Evolutionary conservation across 352 stramenopile species (phyloP), one percentile per base, ranked within the genome.

Genomic region (Pythium scleroteichum): DNA sequence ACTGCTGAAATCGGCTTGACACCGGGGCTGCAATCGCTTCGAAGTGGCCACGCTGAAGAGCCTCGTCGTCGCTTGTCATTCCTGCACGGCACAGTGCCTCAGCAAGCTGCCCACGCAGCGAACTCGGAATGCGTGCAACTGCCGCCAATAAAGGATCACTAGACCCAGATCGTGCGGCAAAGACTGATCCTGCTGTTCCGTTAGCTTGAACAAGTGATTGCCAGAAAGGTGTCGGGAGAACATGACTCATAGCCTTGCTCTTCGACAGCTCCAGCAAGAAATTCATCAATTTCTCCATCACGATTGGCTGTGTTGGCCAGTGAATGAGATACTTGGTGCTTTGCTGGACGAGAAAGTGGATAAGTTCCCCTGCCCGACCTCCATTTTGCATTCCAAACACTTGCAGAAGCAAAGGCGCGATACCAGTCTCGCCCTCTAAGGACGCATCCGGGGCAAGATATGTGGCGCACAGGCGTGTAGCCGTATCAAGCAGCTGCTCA

Each of bases 201-300:
- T 93, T 92, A 1, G 79, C 71, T 44, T 92, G 78, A 19, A 92
- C 81, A 16, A 95, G 73, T 16, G 80, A 72, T 56, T 89, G 78
- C 80, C 85, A 95, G 59, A 84, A 79, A 14, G 76, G 63, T 1
- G 73, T 74, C 35, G 68, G 60, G 19, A 95, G 33, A 6, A 92
- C 73, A 9, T 62, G 69, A 51, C 67, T 73, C 39, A 92, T 92
- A 17, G 73, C 82, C 57, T 71, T 70, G 19, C 78, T 87, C 48
- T 85, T 89, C 1, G 82, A 82, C 3, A 94, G 62, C 41, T 86
- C 64, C 26, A 95, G 56, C 24, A 95, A 59, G 23, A 89, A 87
- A 41, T 92, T 73, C 47, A 95, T 88, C 4, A 92, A 62, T 32
- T 95, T 82, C 62, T 94, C 69, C 75, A 93, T 92, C 45, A 95